Percentiles rank a stretch among this genome's conserved stretches.
Evolutionary conservation across 768 basidiomycete species (phyloP).

Genomic region (Neoboletus magnificus): DNA sequence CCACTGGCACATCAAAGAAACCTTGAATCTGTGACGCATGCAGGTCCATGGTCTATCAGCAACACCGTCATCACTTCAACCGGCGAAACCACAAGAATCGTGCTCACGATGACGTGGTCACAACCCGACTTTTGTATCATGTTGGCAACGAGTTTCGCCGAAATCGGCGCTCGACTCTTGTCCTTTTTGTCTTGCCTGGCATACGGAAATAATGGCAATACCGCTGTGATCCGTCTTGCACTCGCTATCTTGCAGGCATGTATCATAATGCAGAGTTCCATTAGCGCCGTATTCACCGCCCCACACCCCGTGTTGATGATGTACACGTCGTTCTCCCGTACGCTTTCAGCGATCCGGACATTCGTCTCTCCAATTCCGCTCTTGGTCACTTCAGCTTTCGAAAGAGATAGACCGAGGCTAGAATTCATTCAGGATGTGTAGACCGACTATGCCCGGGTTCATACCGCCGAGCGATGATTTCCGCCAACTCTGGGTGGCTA

Average conservation of each 20-base stretch:
- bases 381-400: slow-evolving; percentile 82
- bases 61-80: slow-evolving; percentile 1
- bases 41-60: slow-evolving; percentile 88
- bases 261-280: slow-evolving; percentile 99
- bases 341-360: slow-evolving; percentile 90
- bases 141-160: slow-evolving; percentile 97
- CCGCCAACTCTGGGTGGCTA: slow-evolving; percentile 92
- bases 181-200: slow-evolving; percentile 99
- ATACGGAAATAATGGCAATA: slow-evolving; percentile 95
- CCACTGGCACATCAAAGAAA: slow-evolving; percentile 99
- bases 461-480: slow-evolving; percentile 90
- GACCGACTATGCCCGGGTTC: slow-evolving; percentile 9
- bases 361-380: slow-evolving; percentile 90
- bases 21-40: slow-evolving; percentile 99
- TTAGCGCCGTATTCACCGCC: slow-evolving; percentile 87
- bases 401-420: slow-evolving; percentile 87
- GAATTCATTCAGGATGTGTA: slow-evolving; percentile 25
- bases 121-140: slow-evolving; percentile 91
- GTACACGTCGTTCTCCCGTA: slow-evolving; percentile 98
- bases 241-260: slow-evolving; percentile 99
- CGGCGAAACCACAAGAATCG: background rate
- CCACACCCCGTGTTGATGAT: slow-evolving; percentile 93
- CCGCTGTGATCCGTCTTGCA: slow-evolving; percentile 96
- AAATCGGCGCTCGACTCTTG: slow-evolving; percentile 96
- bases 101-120: slow-evolving; percentile 93